These are phyloP conservation scores for Suillus occidentalis DNA, from an alignment of 768 basidiomycete genomes.

Conservation along the genomic window DNA sequence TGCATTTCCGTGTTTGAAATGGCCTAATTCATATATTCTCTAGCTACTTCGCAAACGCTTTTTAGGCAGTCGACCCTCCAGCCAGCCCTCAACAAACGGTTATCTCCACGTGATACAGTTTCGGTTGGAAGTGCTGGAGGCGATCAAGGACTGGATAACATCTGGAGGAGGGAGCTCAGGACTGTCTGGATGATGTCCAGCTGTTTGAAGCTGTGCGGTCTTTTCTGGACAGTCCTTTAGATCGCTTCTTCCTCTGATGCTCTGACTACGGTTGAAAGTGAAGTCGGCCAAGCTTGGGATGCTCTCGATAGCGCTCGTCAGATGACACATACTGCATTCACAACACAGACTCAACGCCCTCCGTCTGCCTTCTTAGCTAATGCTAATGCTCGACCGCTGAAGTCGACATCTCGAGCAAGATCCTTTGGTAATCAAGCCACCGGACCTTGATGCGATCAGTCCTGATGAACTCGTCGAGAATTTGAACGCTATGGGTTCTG, in stretches of 20 bases:
- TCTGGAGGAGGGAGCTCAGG: slow-evolving; percentile 79
- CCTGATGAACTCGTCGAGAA: slow-evolving; percentile 76
- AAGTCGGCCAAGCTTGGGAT: slow-evolving; percentile 48
- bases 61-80: slow-evolving; percentile 45
- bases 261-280: slow-evolving; percentile 36
- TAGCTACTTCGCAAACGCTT: slow-evolving; percentile 80
- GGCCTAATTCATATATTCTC: slow-evolving; percentile 2
- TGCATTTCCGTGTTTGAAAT: not conserved
- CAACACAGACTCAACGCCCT: slow-evolving; percentile 62
- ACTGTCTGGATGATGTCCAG: slow-evolving; percentile 69
- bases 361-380: slow-evolving; percentile 30
- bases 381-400: slow-evolving; percentile 25
- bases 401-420: slow-evolving; percentile 12
- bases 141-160: slow-evolving; percentile 70
- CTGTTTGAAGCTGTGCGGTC: slow-evolving; percentile 56
- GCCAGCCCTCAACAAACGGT: slow-evolving; percentile 41
- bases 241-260: slow-evolving; percentile 49
- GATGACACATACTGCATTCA: slow-evolving; percentile 46
- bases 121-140: slow-evolving; percentile 63
- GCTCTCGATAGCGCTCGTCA: slow-evolving; percentile 44
- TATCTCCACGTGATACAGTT: slow-evolving; percentile 48
- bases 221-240: slow-evolving; percentile 58
- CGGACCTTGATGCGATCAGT: slow-evolving; percentile 61
- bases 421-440: slow-evolving; percentile 45
- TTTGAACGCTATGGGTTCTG: slow-evolving; percentile 72